phyloP scores from a whole-genome alignment of 345 rosid genomes.

The Theobroma cacao region DNA sequence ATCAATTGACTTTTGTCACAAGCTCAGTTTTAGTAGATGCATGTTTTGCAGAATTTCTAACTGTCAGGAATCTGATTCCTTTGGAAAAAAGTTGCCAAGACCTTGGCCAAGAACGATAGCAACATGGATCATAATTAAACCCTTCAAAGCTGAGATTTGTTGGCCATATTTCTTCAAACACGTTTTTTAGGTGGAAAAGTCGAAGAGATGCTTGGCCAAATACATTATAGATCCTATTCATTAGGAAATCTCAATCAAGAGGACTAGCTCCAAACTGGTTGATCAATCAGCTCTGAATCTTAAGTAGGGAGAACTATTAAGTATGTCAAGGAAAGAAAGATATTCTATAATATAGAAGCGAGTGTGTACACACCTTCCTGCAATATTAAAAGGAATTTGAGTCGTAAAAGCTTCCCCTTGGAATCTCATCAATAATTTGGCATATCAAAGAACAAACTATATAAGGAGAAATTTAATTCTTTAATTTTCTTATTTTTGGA shows the following conservation, averaged over 20 bases:
- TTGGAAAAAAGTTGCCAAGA: background rate
- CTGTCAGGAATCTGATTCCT: conserved; percentile 29
- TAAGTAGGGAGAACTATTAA: background rate
- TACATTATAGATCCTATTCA: no score
- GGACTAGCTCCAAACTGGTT: background rate
- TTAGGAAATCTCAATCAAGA: conserved; percentile 1
- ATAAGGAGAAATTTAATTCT: background rate
- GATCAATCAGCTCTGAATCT: background rate
- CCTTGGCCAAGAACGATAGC: background rate
- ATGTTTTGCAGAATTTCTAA: background rate
- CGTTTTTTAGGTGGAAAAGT: conserved; percentile 16
- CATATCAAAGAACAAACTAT: background rate
- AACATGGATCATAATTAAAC: background rate
- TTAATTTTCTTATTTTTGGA: background rate
- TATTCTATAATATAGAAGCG: background rate
- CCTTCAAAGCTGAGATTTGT: conserved; percentile 12
- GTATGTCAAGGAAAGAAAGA: background rate
- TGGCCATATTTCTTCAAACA: conserved; percentile 9
- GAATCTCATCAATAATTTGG: background rate
- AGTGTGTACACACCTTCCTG: background rate
- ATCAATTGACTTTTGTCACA: background rate
- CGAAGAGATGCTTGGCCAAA: background rate
- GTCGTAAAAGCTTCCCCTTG: background rate
- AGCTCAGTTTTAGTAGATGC: background rate
- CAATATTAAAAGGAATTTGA: background rate